Conservation (phyloP, 352 stramenopile genomes). For the Lagenidium giganteum region DNA sequence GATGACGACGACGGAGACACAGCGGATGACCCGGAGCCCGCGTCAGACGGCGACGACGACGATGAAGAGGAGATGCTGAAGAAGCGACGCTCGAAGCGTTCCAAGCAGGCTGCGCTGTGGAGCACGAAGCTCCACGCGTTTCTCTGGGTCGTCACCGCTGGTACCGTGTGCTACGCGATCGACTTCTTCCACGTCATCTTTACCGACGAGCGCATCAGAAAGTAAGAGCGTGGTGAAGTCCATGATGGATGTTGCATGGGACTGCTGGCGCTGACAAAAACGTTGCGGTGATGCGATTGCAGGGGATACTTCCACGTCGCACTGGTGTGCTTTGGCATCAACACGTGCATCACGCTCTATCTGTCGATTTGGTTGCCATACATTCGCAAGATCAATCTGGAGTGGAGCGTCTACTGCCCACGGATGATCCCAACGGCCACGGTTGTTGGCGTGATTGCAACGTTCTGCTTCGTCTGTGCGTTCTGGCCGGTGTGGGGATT, state of each 20-base stretch:
- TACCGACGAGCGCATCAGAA: slow-evolving; percentile 44
- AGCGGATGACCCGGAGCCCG: too few species aligned
- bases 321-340: slow-evolving; percentile 72
- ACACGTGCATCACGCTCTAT: slow-evolving; percentile 85
- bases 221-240: slow-evolving; percentile 15
- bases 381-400: slow-evolving; percentile 71
- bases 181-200: slow-evolving; percentile 74
- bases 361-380: slow-evolving; percentile 85
- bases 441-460: slow-evolving; percentile 51
- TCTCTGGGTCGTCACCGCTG: slow-evolving; percentile 61
- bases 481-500: slow-evolving; percentile 92
- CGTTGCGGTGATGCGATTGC: background rate
- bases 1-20: slow-evolving; percentile 24
- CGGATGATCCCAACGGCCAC: slow-evolving; percentile 88
- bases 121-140: slow-evolving; percentile 74
- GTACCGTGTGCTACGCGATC: slow-evolving; percentile 45
- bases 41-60: slow-evolving; percentile 26
- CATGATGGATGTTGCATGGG: background rate
- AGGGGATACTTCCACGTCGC: slow-evolving; percentile 82
- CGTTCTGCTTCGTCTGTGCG: slow-evolving; percentile 76
- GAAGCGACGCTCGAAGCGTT: slow-evolving; percentile 24
- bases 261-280: too few species aligned
- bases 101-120: slow-evolving; percentile 42
- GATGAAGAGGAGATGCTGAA: slow-evolving; percentile 20
- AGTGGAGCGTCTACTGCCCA: slow-evolving; percentile 92